A percentile compares a stretch with the other conserved stretches of the same genome.
Evolutionary conservation across 192 early-diverging fungal species (phyloP).

Genomic region (Neocallimastix lanati): DNA sequence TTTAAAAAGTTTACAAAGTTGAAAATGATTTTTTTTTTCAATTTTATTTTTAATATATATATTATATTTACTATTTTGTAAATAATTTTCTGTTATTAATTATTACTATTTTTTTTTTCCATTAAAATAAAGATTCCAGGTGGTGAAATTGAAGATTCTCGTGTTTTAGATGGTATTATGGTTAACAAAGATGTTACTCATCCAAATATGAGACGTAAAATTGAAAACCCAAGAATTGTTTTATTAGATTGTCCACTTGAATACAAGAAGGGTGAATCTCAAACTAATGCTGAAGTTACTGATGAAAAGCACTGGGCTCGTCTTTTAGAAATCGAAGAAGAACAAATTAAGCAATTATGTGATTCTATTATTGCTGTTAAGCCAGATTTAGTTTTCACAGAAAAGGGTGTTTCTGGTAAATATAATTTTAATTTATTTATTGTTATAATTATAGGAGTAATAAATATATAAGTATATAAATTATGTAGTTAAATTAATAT

Average conservation of each 20-base stretch:
- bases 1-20: too few relatives aligned
- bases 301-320: conserved; percentile 94
- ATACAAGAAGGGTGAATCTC: conserved; percentile 99
- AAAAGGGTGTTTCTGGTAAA: conserved; percentile 88
- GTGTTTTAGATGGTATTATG: conserved; percentile 93
- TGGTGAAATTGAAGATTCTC: conserved; percentile 88
- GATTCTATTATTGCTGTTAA: conserved; percentile 90
- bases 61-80: too few relatives aligned
- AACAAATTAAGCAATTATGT: conserved; percentile 92
- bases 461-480: too few relatives aligned
- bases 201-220: conserved; percentile 84
- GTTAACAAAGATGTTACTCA: conserved; percentile 99
- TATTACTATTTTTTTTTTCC: too few relatives aligned
- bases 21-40: too few relatives aligned
- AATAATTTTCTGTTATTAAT: too few relatives aligned
- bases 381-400: conserved; percentile 94
- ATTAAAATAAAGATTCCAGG: conserved; percentile 61
- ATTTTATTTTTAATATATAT: too few relatives aligned
- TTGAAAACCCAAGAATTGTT: conserved; percentile 90
- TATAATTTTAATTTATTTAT: background rate
- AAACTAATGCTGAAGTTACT: conserved; percentile 94
- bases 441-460: too few relatives aligned
- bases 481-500: too few relatives aligned
- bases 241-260: conserved; percentile 96
- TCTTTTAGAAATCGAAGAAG: conserved; percentile 95